These are phyloP conservation scores for Glycine latifolia DNA, from an alignment of 306 rosid genomes.

Conservation along the genomic window DNA sequence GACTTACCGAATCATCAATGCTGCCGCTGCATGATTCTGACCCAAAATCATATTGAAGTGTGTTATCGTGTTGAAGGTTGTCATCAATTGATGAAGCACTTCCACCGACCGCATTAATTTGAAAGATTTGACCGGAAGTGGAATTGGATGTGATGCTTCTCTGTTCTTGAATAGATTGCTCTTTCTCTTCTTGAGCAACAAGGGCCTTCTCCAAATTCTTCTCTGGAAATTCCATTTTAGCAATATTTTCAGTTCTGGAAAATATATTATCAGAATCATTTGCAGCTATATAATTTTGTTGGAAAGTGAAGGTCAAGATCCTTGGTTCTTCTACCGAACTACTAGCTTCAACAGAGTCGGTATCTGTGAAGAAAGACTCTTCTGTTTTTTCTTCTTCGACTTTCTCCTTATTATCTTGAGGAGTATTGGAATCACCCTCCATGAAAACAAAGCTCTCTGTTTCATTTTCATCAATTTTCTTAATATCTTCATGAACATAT, in stretches of 20 bases:
- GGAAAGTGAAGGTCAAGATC: conserved; percentile 47
- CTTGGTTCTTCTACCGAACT: conserved; percentile 54
- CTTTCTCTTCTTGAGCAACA: conserved; percentile 18
- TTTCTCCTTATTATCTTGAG: not conserved
- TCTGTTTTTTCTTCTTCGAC: conserved; percentile 37
- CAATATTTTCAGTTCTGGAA: not conserved
- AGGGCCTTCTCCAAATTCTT: not conserved
- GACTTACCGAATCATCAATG: conserved; percentile 19
- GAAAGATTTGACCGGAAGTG: conserved; percentile 16
- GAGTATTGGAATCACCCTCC: not conserved
- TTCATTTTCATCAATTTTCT: conserved; percentile 25
- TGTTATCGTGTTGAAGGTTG: conserved; percentile 17
- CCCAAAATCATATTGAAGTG: conserved; percentile 14
- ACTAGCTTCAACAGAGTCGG: conserved; percentile 21
- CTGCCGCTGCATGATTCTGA: conserved; percentile 22
- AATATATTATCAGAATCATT: conserved; percentile 15
- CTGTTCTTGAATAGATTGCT: conserved; percentile 31
- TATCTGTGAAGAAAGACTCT: not conserved
- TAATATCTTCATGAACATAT: not conserved
- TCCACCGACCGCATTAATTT: conserved; percentile 3
- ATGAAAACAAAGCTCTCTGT: conserved; percentile 18
- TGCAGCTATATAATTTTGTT: conserved; percentile 45
- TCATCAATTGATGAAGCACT: conserved; percentile 42
- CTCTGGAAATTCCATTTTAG: conserved; percentile 1
- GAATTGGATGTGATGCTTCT: conserved; percentile 18